phyloP scores from a whole-genome alignment of 352 stramenopile species.

The Phytopythium aichiense region DNA sequence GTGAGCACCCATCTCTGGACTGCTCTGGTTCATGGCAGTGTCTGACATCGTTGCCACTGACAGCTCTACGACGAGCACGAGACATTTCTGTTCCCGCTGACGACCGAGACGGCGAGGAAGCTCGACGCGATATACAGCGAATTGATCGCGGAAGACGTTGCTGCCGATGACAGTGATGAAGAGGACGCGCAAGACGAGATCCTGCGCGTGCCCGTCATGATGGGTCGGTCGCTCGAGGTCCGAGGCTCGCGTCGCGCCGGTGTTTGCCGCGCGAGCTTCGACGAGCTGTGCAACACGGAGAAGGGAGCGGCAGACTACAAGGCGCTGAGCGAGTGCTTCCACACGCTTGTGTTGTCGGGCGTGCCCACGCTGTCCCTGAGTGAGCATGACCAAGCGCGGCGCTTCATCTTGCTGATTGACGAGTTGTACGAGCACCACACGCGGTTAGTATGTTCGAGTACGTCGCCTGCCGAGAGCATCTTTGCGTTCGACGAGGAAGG shows the following conservation, averaged over 20 bases:
- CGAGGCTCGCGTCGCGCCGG: constrained; percentile 28
- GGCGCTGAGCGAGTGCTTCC: constrained; percentile 88
- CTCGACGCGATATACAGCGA: constrained; percentile 46
- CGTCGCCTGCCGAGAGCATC: constrained; percentile 35
- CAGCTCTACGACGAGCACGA: constrained; percentile 16
- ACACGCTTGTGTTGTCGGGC: constrained; percentile 87
- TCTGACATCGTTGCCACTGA: background rate
- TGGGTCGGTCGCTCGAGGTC: constrained; percentile 61
- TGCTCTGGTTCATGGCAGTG: background rate
- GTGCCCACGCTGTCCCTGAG: constrained; percentile 86
- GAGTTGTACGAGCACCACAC: constrained; percentile 94
- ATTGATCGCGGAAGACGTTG: constrained; percentile 16
- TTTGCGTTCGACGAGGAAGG: constrained; percentile 68
- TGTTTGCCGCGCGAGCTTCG: constrained; percentile 85
- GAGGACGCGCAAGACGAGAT: constrained; percentile 23
- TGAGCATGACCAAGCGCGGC: constrained; percentile 89
- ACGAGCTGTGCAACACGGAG: constrained; percentile 92
- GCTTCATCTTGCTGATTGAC: constrained; percentile 97
- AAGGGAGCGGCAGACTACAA: constrained; percentile 96
- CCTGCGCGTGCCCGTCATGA: constrained; percentile 72
- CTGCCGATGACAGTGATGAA: constrained; percentile 6
- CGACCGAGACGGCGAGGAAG: constrained; percentile 15
- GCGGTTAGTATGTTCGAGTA: constrained; percentile 50
- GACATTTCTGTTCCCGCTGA: constrained; percentile 60
- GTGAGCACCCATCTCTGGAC: constrained; percentile 1